Base-by-base conservation (phyloP, 2,329 filamentous ascomycete genomes). In the Apiospora marii region DNA sequence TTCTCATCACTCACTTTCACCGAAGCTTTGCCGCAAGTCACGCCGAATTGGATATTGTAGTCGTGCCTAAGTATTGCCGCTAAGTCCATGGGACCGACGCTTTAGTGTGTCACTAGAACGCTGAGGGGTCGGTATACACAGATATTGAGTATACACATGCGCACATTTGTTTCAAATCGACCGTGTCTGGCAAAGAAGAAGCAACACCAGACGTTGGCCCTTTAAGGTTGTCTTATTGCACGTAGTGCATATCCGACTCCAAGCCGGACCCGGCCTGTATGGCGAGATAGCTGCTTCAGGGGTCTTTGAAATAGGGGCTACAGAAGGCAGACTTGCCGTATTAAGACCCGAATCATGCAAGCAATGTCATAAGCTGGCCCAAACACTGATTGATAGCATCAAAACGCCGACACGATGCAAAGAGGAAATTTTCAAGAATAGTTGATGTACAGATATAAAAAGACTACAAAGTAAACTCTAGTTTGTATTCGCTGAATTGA, bases 401-500 rank as follows among this genome's bases (percentile, higher is more conserved):
- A 16, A 44, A 44, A 8, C 8, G 19, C 16, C 8, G 53, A 41
- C 58, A 64, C 16, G 13, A 41, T 41, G 34, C 19, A n/a, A n/a
- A 0, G n/a, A 16, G 19, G 41, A 10, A 2, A n/a, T 14, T 14
- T 6, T 34, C 58, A 41, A 58, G 30, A 64, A 41, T 41, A 41
- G 41, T 64, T 64, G 58, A 64, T 64, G 58, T 64, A 64, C 58
- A 64, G 24, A n/a, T 64, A 64, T 64, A 64, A 37, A 37, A 64
- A 64, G n/a, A 64, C 58, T 64, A 64, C 58, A 64, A 64, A 64
- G 58, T 64, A 64, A 64, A 64, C 58, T 41, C 58, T 64, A 64
- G 34, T n/a, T 64, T 68, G 67, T 48, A 44, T 68, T 68, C 67
- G 67, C 67, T 68, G 67, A 68, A 68, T 68, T 41, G 67, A 68